Conservation (phyloP, 805 yeast species). For the Kodamaea kaohsiungensis region DNA sequence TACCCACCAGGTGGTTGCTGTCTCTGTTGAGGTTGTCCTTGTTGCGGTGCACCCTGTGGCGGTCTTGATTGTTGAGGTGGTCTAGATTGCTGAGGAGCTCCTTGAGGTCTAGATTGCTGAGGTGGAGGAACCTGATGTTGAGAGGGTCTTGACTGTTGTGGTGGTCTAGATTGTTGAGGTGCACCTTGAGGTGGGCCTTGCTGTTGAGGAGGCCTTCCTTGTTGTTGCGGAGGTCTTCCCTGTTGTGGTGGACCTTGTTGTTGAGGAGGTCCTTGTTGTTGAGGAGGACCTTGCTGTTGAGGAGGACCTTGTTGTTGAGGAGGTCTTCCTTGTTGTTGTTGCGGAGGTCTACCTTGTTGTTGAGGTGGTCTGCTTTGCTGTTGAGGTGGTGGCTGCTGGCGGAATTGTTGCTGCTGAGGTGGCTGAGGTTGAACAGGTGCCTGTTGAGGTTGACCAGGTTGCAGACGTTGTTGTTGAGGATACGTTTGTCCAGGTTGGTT, state of each 20-base stretch:
- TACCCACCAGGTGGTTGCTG: too few species aligned
- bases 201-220: slow-evolving; percentile 4
- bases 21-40: background rate
- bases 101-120: background rate
- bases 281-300: background rate
- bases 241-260: slow-evolving; percentile 7
- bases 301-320: background rate
- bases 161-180: slow-evolving; percentile 5
- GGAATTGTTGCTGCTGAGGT: slow-evolving; percentile 13
- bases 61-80: background rate
- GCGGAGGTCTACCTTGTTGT: slow-evolving; percentile 1
- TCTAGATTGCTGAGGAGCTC: background rate
- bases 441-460: slow-evolving; percentile 12
- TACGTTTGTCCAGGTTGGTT: background rate
- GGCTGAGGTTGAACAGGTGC: slow-evolving; percentile 1
- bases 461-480: slow-evolving; percentile 16
- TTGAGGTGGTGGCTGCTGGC: slow-evolving; percentile 2
- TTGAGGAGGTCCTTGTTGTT: background rate
- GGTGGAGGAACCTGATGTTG: slow-evolving; percentile 1
- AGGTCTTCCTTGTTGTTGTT: background rate
- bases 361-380: background rate
- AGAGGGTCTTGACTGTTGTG: slow-evolving; percentile 2
- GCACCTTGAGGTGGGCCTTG: slow-evolving; percentile 4
- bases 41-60: slow-evolving; percentile 1
- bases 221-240: slow-evolving; percentile 4